Conservation (phyloP, 345 rosid genomes). For the Salix udensis region DNA sequence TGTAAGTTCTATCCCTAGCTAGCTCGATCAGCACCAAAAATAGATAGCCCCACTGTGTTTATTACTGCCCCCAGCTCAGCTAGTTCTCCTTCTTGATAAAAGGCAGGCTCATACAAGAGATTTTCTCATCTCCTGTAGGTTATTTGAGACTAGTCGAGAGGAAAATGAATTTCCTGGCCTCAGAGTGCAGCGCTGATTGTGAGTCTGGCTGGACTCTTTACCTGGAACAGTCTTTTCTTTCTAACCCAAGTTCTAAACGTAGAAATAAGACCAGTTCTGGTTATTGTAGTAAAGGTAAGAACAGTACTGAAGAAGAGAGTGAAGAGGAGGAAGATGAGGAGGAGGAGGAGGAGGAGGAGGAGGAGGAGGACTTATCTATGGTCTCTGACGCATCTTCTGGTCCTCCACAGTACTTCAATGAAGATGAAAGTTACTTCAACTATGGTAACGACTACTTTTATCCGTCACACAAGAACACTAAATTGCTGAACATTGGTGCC, state of each 20-base stretch:
- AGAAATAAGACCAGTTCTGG: constrained; percentile 18
- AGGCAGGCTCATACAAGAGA: background rate
- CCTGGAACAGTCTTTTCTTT: constrained; percentile 63
- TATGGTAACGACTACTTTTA: constrained; percentile 15
- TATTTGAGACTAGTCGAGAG: background rate
- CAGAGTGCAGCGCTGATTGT: constrained; percentile 76
- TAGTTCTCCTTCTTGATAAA: background rate
- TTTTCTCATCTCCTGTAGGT: background rate
- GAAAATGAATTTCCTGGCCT: constrained; percentile 44
- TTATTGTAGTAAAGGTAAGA: background rate
- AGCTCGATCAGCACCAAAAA: background rate
- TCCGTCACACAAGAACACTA: constrained; percentile 14
- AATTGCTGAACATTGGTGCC: constrained; percentile 15
- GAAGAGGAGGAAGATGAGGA: constrained; percentile 26
- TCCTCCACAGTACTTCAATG: constrained; percentile 54
- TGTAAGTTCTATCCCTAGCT: background rate
- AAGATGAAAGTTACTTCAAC: constrained; percentile 35
- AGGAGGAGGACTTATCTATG: constrained; percentile 86
- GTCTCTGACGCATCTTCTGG: constrained; percentile 99
- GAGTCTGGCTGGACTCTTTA: constrained; percentile 99
- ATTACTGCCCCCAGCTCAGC: background rate
- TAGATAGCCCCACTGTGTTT: background rate
- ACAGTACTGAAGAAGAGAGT: background rate
- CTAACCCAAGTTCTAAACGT: constrained; percentile 27
- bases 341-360: constrained; percentile 44